Base-by-base conservation (phyloP, 2,329 filamentous ascomycete species). In the Diaporthe caulivora region DNA sequence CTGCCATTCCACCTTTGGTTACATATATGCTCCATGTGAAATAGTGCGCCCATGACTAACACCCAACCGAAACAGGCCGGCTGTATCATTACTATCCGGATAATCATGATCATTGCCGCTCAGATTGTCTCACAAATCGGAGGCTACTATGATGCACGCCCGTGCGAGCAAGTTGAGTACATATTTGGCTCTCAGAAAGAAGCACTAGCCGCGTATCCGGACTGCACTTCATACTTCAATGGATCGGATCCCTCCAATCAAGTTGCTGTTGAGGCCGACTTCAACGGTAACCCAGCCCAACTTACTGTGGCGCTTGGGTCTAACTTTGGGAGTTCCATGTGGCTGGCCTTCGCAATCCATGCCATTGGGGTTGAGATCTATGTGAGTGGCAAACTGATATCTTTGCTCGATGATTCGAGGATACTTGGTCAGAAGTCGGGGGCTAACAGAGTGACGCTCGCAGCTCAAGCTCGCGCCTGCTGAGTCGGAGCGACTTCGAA, bases 271-370 rank as follows among this genome's bases (percentile, higher is more conserved):
- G 77, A 76, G 8, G 83, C 81, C n/a, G 78, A 83, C n/a, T 72
- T 85, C 76, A n/a, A 77, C 70, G 74, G 79, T 74, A 75, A 76
- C 10, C 75, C 79, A 6, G 77, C 76, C 6, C 76, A 80, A 47
- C 75, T 83, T 5, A 85, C 83, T 0, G 85, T 87, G 1, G 82
- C 82, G 0, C 78, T 90, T n/a, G 82, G 85, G 24, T 65, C 86
- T 0, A 80, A 78, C 1, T 92, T 91, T 74, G 89, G 87, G 2
- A 84, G 87, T 77, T 84, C 86, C 0, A 70, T 86, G 2, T 92
- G 88, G 88, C 70, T 92, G 7, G 84, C 87, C 0, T 76, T 91
- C 2, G 75, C 83, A 0, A 70, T 92, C 0, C 90, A 92, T 76
- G 82, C 81, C 13, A 70, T 88, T 29, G 85, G 83, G 0, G 81